Percentiles rank a stretch among this genome's conserved stretches.
Conservation (phyloP, 2,329 filamentous ascomycete species). For the Scedosporium boydii region DNA sequence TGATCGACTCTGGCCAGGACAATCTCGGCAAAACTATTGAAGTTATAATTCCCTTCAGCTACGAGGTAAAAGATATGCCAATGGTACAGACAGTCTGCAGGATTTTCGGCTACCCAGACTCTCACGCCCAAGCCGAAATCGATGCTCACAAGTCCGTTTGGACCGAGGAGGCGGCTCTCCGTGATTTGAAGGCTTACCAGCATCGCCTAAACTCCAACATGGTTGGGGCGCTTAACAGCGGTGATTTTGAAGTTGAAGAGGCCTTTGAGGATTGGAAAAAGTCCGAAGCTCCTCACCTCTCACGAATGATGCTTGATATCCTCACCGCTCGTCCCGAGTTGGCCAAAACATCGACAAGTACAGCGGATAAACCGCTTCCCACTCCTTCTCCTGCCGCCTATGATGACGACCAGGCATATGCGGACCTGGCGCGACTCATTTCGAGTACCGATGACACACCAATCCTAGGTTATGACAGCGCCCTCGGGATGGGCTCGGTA, state of each 20-base stretch:
- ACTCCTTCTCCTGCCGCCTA: slow-evolving; percentile 28
- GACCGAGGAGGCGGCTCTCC: slow-evolving; percentile 86
- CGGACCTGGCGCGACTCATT: slow-evolving; percentile 42
- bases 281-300: slow-evolving; percentile 75
- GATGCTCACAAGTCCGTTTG: slow-evolving; percentile 70
- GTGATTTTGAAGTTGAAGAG: slow-evolving; percentile 86
- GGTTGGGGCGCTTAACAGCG: slow-evolving; percentile 63
- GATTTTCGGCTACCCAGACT: slow-evolving; percentile 73
- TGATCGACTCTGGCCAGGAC: slow-evolving; percentile 33
- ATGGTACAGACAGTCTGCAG: slow-evolving; percentile 79
- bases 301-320: slow-evolving; percentile 88
- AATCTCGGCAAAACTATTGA: slow-evolving; percentile 52
- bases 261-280: slow-evolving; percentile 87
- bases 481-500: slow-evolving; percentile 54
- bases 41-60: slow-evolving; percentile 71
- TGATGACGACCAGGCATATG: slow-evolving; percentile 39
- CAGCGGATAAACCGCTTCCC: slow-evolving; percentile 49
- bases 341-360: slow-evolving; percentile 61
- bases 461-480: slow-evolving; percentile 10
- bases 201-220: slow-evolving; percentile 75
- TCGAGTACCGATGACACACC: slow-evolving; percentile 32
- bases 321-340: slow-evolving; percentile 78
- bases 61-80: slow-evolving; percentile 95
- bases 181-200: slow-evolving; percentile 90
- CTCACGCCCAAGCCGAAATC: slow-evolving; percentile 79